A percentile compares a stretch with the other conserved stretches of the same genome.
Evolutionary conservation across 192 early-diverging fungal species (phyloP).

Genomic region (Entomortierella parvispora): DNA sequence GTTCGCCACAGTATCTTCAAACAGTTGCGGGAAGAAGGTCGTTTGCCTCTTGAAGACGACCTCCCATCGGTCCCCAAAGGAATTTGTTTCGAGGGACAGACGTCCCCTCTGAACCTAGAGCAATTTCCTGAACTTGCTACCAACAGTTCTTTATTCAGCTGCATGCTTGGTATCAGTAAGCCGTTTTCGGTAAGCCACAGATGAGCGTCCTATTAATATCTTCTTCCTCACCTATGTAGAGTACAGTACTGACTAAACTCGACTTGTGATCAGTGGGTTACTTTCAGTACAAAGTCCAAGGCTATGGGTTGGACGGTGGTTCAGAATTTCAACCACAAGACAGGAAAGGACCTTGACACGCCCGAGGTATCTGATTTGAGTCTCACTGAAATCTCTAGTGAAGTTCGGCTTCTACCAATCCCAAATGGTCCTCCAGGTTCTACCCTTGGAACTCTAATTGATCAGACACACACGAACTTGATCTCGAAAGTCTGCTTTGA

Average conservation of each 20-base stretch:
- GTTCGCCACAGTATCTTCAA: conserved; percentile 28
- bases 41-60: neutral
- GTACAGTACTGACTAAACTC: too few relatives aligned
- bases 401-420: neutral
- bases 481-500: neutral
- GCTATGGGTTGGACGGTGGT: too few relatives aligned
- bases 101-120: neutral
- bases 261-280: neutral
- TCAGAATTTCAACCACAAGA: too few relatives aligned
- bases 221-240: too few relatives aligned
- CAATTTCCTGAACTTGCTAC: too few relatives aligned
- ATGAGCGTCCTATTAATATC: too few relatives aligned
- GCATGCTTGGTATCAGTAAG: neutral
- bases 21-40: neutral
- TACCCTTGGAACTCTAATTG: neutral
- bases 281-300: too few relatives aligned
- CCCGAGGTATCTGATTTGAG: neutral
- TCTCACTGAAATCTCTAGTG: neutral
- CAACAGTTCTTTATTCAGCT: too few relatives aligned
- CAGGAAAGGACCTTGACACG: too few relatives aligned
- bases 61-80: neutral
- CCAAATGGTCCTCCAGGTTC: neutral
- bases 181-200: too few relatives aligned
- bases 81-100: neutral
- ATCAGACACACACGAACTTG: neutral